Evolutionary conservation across 2,329 filamentous ascomycete genomes (phyloP).

Genomic region (Neophaeococcomyces aloes): DNA sequence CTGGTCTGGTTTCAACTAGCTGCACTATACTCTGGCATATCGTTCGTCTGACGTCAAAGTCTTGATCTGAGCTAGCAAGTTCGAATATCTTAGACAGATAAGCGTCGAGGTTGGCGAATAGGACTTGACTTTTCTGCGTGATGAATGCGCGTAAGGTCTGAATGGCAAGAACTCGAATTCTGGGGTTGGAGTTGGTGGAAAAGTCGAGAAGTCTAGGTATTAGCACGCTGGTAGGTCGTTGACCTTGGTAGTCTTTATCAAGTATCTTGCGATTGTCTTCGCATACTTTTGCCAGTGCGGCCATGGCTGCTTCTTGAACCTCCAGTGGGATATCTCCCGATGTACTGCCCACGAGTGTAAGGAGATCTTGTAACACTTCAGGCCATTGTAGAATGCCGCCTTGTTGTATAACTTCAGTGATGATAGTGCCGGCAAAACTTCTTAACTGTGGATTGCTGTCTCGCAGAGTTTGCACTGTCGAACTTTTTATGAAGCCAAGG

Average conservation of each 20-base stretch:
- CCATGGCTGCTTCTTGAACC: constrained; percentile 87
- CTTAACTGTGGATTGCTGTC: constrained; percentile 75
- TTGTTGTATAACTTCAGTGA: constrained; percentile 77
- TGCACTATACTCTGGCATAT: constrained; percentile 91
- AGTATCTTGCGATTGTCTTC: constrained; percentile 86
- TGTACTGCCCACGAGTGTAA: constrained; percentile 66
- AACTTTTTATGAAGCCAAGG: constrained; percentile 66
- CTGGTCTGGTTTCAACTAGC: constrained; percentile 78
- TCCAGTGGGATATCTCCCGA: constrained; percentile 56
- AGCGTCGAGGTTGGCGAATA: constrained; percentile 68
- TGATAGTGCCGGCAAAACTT: constrained; percentile 82
- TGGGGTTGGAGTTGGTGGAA: constrained; percentile 62
- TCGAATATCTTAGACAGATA: constrained; percentile 75
- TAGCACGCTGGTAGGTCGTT: constrained; percentile 76
- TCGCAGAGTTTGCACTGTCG: constrained; percentile 67
- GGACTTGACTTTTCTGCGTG: constrained; percentile 68
- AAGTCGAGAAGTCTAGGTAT: constrained; percentile 86
- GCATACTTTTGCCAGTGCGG: constrained; percentile 86
- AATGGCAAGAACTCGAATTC: constrained; percentile 69
- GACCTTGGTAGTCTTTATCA: constrained; percentile 76
- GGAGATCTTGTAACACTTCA: constrained; percentile 71
- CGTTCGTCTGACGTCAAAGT: constrained; percentile 74
- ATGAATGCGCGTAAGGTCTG: constrained; percentile 87
- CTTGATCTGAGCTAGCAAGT: constrained; percentile 59
- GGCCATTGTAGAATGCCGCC: constrained; percentile 87